Evolutionary conservation across 75 land plant species (phyloP), one percentile per base, ranked within the genome.

Genomic region (Sequoia sempervirens): DNA sequence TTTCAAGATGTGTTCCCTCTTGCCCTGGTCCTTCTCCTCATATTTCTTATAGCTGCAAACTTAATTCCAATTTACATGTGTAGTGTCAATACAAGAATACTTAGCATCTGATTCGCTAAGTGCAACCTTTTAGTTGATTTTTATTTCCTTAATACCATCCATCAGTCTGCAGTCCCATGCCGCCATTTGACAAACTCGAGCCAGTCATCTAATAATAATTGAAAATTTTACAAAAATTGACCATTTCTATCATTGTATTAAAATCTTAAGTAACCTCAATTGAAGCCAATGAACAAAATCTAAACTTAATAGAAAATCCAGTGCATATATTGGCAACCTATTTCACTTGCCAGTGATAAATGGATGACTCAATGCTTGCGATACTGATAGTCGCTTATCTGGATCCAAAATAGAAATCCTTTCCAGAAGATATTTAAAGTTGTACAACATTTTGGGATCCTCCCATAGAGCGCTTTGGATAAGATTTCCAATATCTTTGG

Each of bases 311-410:
- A 89, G 82, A 84, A 84, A 69, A 85, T 81, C 88, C 78, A 68
- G 86, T 86, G 85, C 85, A 81, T 85, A 88, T 85, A 87, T 86
- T 89, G 95, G 89, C 92, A 88, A 84, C 87, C 84, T 66, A 36
- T 66, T 86, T 97, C 95, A 97, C 98, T 96, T 97, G 94, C 98
- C 98, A 85, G 98, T 93, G 91, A 98, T 98, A 86, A 98, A 98
- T 84, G 99, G 97, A 88, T 98, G 99, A 82, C 84, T 89, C 86
- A 98, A 86, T 28, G 99, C 99, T 56, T 96, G 99, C 84, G 99
- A 92, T 41, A 98, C 99, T 50, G 97, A 95, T 86, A 98, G 56
- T 82, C 99, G 93, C 87, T 98, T 98, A 40, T 98, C 99, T 70
- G 99, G 99, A 90, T 98, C 99, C 89, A 98, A 80, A 70, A 93